Evolutionary conservation across 176 grass and related monocot species (phyloP).

Genomic region (Zizania latifolia): DNA sequence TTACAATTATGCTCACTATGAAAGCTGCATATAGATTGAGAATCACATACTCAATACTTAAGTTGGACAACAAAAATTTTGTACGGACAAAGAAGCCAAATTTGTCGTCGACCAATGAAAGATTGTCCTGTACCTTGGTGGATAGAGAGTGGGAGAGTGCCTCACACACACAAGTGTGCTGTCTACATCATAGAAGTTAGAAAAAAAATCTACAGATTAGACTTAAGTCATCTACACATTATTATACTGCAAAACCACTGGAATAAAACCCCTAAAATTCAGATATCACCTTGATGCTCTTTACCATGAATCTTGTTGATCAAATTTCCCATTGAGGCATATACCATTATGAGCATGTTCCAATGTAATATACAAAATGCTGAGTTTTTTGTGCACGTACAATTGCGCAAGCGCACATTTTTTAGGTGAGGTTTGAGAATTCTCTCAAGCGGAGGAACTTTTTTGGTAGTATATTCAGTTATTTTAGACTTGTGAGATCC

Average conservation of each 20-base stretch:
- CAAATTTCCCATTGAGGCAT: neutral
- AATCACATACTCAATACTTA: neutral
- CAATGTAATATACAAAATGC: too few relatives aligned
- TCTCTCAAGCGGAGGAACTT: constrained; percentile 6
- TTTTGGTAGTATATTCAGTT: neutral
- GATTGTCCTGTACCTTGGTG: neutral
- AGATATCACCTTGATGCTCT: neutral
- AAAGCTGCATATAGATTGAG: neutral
- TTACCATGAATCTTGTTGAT: neutral
- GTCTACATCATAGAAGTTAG: neutral
- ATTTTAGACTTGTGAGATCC: constrained; percentile 23
- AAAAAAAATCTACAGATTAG: neutral
- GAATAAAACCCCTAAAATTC: neutral
- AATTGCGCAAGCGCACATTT: too few relatives aligned
- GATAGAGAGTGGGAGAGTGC: neutral
- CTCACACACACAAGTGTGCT: neutral
- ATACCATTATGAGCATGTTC: too few relatives aligned
- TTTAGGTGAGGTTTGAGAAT: too few relatives aligned
- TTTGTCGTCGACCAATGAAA: neutral
- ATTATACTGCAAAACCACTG: neutral
- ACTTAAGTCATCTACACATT: neutral
- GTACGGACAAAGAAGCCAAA: neutral
- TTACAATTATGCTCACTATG: neutral
- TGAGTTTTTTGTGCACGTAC: too few relatives aligned
- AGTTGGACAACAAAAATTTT: neutral